Conservation (phyloP, 257 asterid species). For the Solanum peruvianum region DNA sequence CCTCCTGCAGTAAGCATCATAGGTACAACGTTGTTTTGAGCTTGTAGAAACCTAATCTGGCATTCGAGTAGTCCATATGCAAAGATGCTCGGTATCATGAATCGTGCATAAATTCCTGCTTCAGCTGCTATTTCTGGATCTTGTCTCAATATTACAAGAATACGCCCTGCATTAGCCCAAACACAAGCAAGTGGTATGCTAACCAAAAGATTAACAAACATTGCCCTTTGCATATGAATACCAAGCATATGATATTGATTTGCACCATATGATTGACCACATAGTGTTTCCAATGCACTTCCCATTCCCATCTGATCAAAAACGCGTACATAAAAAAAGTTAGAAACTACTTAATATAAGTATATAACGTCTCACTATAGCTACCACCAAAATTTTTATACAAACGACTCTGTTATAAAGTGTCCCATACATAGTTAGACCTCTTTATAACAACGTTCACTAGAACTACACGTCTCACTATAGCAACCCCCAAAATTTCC, state of each 20-base stretch:
- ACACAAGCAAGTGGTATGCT: constrained; percentile 3
- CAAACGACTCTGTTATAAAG: not conserved
- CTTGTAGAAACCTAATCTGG: constrained; percentile 46
- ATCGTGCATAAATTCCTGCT: constrained; percentile 48
- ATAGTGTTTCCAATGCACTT: constrained; percentile 9
- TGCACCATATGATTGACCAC: constrained; percentile 18
- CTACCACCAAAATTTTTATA: not conserved
- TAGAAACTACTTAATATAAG: not conserved
- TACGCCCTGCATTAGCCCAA: not conserved
- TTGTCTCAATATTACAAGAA: constrained; percentile 30
- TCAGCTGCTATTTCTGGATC: constrained; percentile 48
- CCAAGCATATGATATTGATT: constrained; percentile 10
- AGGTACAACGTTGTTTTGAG: constrained; percentile 54
- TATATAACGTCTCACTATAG: no score
- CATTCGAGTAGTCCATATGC: constrained; percentile 61
- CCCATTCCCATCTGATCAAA: not conserved
- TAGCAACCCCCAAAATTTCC: no score
- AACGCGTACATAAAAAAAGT: not conserved
- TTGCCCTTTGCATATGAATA: constrained; percentile 15
- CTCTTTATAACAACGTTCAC: no score
- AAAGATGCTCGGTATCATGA: constrained; percentile 54
- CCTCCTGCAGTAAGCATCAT: constrained; percentile 54
- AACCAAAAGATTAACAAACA: not conserved
- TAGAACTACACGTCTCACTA: no score
- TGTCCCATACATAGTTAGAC: not conserved